Evolutionary conservation across 768 basidiomycete species (phyloP), one percentile per base, ranked within the genome.

Genomic region (Suillus clintonianus): DNA sequence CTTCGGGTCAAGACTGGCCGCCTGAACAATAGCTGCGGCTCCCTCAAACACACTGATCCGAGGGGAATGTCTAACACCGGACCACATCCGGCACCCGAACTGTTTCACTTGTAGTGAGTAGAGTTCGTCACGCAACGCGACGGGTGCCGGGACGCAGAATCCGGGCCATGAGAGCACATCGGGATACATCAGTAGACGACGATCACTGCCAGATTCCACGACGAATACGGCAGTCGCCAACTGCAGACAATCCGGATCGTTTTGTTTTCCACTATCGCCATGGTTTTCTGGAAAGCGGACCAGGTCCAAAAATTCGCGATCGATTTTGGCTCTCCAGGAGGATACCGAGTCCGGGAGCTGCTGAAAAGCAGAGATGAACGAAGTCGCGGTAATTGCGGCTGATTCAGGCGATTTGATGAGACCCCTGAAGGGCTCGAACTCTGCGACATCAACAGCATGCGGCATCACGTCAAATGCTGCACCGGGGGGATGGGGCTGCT

Each of bases 241-340:
- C 36, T 27, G 59, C 19, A 60, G 53, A 5, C 2, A 34, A 22
- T 57, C 32, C 15, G 19, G 11, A 24, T 27, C 56, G 10, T 22
- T 19, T 27, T 60, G 32, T 17, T 37, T 60, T 6, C 15, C 22
- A 37, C 14, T 5, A 58, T 37, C 51, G 9, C 10, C n/a, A 27
- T 48, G 1, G 30, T 8, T 34, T 27, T 60, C 17, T 55, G 32
- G 11, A n/a, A 13, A 19, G 32, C 51, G 10, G 51, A 60, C 15
- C 24, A 27, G 24, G 17, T 57, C 39, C 24, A 58, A 17, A 58
- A 60, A 53, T 27, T 60, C 51, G 24, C 15, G 10, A 30, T 60
- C 59, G 19, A 60, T 37, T 32, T 48, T 53, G n/a, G 42, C 22
- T 22, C 59, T 48, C 59, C 59, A 60, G 53, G 59, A 48, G 54